Base-by-base conservation (phyloP, 805 yeast species). In the Metschnikowia arizonensis region DNA sequence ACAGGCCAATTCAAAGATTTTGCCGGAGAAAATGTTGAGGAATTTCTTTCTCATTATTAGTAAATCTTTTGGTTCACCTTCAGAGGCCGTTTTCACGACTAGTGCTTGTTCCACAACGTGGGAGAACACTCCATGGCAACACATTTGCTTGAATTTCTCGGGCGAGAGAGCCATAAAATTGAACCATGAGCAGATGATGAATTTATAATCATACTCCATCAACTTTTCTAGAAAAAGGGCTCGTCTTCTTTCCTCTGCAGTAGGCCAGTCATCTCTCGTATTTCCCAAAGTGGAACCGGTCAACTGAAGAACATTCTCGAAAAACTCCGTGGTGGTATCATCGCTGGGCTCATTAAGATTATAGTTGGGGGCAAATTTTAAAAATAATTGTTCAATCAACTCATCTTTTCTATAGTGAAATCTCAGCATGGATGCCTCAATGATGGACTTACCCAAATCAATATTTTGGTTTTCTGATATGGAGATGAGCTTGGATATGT, bases 231-330 rank as follows among this genome's bases (percentile, higher is more conserved):
- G 65, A 54, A 89, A 83, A 15, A 87, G 55, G 0, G 95, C 73
- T 49, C 93, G 72, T 67, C 90, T 79, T 71, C 95, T 78, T 60
- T 88, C 96, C 56, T 86, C 93, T 0, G 89, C 85, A 1, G 95
- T 88, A 38, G 96, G 96, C 95, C 95, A 87, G 61, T 88, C 95
- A 54, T 81, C 95, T 51, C 78, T 78, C 1, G 88, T 83, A 63
- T 86, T 85, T 25, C 91, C 93, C 45, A 88, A 66, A 0, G 95
- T 88, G 0, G 95, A 85, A 1, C 77, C 68, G 4, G 82, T 73
- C 50, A 88, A 64, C 54, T 77, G 77, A 42, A 88, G 69, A 19
- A 84, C 76, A 49, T 82, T 83, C 53, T 86, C 95, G 49, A 86
- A 67, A 39, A 87, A 74, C 47, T 75, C 81, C 4, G 69, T 51